Percentiles rank a stretch among this genome's conserved stretches.
phyloP scores from a whole-genome alignment of 257 asterid genomes.

The Solanum dulcamara region DNA sequence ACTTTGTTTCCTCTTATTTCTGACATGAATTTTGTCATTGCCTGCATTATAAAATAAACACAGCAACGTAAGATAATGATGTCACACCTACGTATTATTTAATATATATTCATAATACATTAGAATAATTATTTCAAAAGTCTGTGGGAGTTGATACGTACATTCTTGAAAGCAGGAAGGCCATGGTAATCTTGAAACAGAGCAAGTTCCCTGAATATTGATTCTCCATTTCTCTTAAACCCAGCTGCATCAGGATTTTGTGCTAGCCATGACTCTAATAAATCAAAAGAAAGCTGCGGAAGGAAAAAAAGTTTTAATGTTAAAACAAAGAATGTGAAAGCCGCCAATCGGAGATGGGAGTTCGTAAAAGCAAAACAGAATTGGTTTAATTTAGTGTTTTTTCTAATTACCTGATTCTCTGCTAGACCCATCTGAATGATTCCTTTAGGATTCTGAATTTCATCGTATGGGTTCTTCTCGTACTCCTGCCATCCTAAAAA shows the following conservation, averaged over 20 bases:
- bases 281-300: constrained; percentile 43
- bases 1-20: constrained; percentile 68
- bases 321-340: neutral
- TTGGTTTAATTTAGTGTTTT: neutral
- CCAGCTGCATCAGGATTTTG: constrained; percentile 44
- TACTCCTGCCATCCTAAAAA: constrained; percentile 62
- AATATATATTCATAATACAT: neutral
- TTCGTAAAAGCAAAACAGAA: neutral
- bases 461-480: constrained; percentile 50
- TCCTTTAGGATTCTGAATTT: constrained; percentile 34
- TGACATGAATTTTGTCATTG: constrained; percentile 51
- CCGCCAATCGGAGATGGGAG: neutral
- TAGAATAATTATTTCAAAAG: neutral
- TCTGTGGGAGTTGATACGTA: neutral
- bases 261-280: constrained; percentile 45
- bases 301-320: neutral
- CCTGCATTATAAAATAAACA: constrained; percentile 22
- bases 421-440: constrained; percentile 70
- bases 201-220: constrained; percentile 58
- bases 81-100: neutral
- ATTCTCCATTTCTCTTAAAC: constrained; percentile 36
- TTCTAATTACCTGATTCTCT: constrained; percentile 31
- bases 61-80: neutral
- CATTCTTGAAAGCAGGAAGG: constrained; percentile 11
- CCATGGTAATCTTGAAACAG: constrained; percentile 68